Conservation (phyloP, 345 rosid species). For the Corymbia maculata region DNA sequence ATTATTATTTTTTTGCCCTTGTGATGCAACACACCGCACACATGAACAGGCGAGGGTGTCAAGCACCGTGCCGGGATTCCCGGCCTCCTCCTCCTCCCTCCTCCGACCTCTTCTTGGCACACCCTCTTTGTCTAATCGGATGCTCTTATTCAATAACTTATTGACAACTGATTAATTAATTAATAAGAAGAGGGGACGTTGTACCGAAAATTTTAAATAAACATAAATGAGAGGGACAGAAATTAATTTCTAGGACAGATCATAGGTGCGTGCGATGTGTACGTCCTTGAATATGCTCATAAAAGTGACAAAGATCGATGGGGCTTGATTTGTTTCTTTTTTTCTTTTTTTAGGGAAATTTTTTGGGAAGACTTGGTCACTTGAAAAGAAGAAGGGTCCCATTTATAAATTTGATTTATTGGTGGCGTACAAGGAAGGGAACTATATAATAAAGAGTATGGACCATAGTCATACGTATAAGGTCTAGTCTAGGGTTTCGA, state of each 20-base stretch:
- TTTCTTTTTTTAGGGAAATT: neutral
- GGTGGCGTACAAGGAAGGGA: neutral
- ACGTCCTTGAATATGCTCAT: neutral
- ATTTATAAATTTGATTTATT: neutral
- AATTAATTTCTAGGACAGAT: neutral
- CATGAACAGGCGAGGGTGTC: neutral
- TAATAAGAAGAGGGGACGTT: neutral
- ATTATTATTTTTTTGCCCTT: neutral
- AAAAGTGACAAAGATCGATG: neutral
- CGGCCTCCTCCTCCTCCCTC: neutral
- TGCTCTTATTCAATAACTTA: neutral
- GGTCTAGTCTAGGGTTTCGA: neutral
- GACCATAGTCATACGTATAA: neutral
- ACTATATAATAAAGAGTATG: neutral
- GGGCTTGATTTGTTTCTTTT: neutral
- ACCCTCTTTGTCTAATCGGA: neutral
- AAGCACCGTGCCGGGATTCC: conserved; percentile 5
- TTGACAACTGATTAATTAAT: neutral
- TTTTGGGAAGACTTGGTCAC: neutral
- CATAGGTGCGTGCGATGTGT: neutral
- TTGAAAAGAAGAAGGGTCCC: neutral
- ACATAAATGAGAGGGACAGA: neutral
- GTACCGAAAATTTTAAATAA: neutral
- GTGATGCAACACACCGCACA: neutral
- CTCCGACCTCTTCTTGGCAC: neutral